Conservation (phyloP, 1,284 basidiomycete genomes). For the Vanrija sp. region DNA sequence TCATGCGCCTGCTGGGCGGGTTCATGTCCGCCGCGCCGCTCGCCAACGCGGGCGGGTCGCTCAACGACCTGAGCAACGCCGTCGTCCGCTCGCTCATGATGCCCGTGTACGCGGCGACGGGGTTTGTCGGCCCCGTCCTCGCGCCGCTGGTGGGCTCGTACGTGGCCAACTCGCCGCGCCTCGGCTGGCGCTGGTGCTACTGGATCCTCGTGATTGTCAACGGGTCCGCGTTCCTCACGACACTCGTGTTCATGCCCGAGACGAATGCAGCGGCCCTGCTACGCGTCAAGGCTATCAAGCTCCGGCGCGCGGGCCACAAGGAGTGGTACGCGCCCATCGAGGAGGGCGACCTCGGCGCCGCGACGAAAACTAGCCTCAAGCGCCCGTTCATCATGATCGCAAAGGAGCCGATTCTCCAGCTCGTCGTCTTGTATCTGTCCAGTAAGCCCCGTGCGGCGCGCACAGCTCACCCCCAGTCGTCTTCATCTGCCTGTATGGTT, state of each 20-base stretch:
- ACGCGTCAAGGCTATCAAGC: constrained; percentile 23
- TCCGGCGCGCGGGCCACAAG: constrained; percentile 17
- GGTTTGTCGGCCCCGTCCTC: constrained; percentile 24
- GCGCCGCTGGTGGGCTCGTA: constrained; percentile 15
- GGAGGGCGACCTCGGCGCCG: constrained; percentile 22
- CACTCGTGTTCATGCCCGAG: constrained; percentile 26
- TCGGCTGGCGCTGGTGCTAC: constrained; percentile 31
- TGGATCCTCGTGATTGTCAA: constrained; percentile 27
- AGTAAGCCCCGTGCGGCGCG: constrained; percentile 11
- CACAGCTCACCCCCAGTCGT: constrained; percentile 14
- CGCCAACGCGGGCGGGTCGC: constrained; percentile 25
- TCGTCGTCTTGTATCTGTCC: constrained; percentile 24
- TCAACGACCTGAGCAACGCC: constrained; percentile 25
- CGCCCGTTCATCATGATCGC: constrained; percentile 26
- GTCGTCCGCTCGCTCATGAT: constrained; percentile 20
- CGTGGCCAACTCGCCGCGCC: constrained; percentile 6
- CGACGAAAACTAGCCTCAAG: constrained; percentile 19
- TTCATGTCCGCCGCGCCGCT: constrained; percentile 24
- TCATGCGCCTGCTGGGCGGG: constrained; percentile 26
- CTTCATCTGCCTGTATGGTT: constrained; percentile 52
- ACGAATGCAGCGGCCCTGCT: constrained; percentile 21
- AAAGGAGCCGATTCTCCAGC: constrained; percentile 23
- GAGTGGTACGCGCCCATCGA: constrained; percentile 25
- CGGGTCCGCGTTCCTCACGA: constrained; percentile 16
- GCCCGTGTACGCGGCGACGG: constrained; percentile 22